Evolutionary conservation across 2,329 filamentous ascomycete species (phyloP), one percentile per base, ranked within the genome.

Genomic region (Aspergillus proliferans): DNA sequence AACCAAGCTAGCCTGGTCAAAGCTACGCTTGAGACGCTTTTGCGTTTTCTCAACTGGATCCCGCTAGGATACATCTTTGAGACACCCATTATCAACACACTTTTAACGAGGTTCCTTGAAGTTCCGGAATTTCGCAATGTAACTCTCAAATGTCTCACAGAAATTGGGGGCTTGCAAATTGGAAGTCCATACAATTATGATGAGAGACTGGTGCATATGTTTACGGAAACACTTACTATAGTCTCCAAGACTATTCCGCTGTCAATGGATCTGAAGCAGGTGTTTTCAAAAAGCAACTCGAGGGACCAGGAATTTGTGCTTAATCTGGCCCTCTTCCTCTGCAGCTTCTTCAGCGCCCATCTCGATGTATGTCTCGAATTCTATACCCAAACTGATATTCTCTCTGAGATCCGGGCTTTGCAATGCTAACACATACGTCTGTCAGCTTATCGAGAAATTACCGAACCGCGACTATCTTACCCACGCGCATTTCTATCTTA

Each of bases 31-130:
- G 91, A 97, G 74, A 98, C 93, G 0, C 77, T 98, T 33, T 80
- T 98, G 47, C 88, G 91, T 51, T 98, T 98, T 72, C 87, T 95
- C 69, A 97, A 97, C 77, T 98, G 93, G 93, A 98, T 98, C 49
- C 93, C 93, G 0, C 76, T 98, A 36, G 93, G 94, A 49, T 98
- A 96, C 73, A 97, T 98, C 60, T 98, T 98, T 71, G 93, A 98
- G 78, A 98, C 92, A 0, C 85, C 88, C 33, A 84, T 98, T 56
- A 97, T 98, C 70, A 90, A 95, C 64, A 97, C 92, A 0, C 76
- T 98, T 53, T 85, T 93, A 58, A 94, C 86, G 50, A 84, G 93
- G 47, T 98, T 98, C 72, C 79, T 98, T 50, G 88, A 95, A 61
- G 85, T 88, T 24, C 90, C 91, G 36, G 92, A 96, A 62, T 98